A percentile compares a stretch with the other conserved stretches of the same genome.
Conservation (phyloP, 768 basidiomycete species). For the Infundibulicybe gibba region DNA sequence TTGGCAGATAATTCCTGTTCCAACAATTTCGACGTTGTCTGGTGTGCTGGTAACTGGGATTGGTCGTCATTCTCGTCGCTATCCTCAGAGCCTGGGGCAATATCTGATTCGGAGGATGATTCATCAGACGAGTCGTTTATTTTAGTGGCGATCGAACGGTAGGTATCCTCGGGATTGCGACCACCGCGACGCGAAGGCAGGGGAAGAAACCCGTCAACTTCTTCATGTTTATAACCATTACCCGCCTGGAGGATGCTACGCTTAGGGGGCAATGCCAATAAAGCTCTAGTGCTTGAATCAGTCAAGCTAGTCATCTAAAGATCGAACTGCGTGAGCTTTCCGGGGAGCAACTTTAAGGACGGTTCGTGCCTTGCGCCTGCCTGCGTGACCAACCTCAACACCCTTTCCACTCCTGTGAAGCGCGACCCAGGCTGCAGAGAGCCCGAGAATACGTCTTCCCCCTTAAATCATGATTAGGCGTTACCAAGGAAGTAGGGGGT, state of each 20-base stretch:
- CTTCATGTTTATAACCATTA: conserved; percentile 46
- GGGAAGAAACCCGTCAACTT: conserved; percentile 65
- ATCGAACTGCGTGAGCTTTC: conserved; percentile 4
- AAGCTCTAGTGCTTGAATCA: conserved; percentile 49
- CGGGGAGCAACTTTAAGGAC: neutral
- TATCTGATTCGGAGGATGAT: conserved; percentile 25
- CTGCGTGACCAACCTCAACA: conserved; percentile 50
- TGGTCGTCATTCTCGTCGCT: conserved; percentile 27
- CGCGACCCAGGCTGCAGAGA: conserved; percentile 46
- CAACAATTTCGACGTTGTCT: conserved; percentile 53
- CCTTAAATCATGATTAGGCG: conserved; percentile 53
- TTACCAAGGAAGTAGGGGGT: conserved; percentile 13
- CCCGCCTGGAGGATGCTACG: conserved; percentile 40
- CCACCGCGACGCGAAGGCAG: conserved; percentile 40
- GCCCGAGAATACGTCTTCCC: conserved; percentile 63
- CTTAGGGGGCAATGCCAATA: conserved; percentile 50
- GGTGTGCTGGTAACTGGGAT: conserved; percentile 46
- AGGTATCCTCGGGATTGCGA: conserved; percentile 31
- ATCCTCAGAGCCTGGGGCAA: conserved; percentile 5
- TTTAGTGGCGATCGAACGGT: conserved; percentile 43
- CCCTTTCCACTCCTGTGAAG: conserved; percentile 43
- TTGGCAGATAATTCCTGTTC: conserved; percentile 50
- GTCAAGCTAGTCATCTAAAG: conserved; percentile 47
- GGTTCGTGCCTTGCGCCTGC: conserved; percentile 38
- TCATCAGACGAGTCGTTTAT: conserved; percentile 24